Base-by-base conservation (phyloP, 2,329 filamentous ascomycete genomes). In the Claviceps spartinae region DNA sequence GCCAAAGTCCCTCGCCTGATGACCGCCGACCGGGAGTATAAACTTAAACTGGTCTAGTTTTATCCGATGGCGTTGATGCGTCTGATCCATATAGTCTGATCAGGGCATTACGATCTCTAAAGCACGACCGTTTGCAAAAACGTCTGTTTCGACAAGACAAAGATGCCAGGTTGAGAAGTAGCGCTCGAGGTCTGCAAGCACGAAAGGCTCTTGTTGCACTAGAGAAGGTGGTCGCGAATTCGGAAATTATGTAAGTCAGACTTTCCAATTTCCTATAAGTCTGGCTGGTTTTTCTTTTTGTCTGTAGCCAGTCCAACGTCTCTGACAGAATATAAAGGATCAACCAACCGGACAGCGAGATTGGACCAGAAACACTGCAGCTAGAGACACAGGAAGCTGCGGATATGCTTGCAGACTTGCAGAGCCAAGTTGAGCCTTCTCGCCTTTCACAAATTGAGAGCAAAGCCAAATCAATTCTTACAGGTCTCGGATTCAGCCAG, bases 161-260 rank as follows among this genome's bases (percentile, higher is more conserved):
- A 57, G 82, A 88, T 61, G 86, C 87, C 7, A 74, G 80, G 43
- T 68, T 88, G 42, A 74, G 86, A 49, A 91, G 86, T 60, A 88
- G 88, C 37, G 78, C 85, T 1, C 71, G 88, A 43, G 88, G 88
- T 0, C 70, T 85, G 62, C 77, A 84, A 54, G 87, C 87, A 0
- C 74, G 87, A n/a, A 91, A 93, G 60, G 78, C 82, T 1, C 67
- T 93, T 18, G 79, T 81, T 48, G 76, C 77, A 4, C 77, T 82
- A 30, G 88, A 94, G 61, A 82, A 81, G 56, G 76, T 76, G 16
- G 72, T 87, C 2, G 74, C 78, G 11, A 76, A 80, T 46, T 83
- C 79, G 0, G 66, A 72, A 41, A 64, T 64, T 9, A 50, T 73
- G 78, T 83, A 65, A 62, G 72, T 58, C n/a, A 4, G 16, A 13